Percentiles rank a stretch among this genome's conserved stretches.
Evolutionary conservation across 2,329 filamentous ascomycete species (phyloP).

Genomic region (Hawksworthiomyces lignivorus): DNA sequence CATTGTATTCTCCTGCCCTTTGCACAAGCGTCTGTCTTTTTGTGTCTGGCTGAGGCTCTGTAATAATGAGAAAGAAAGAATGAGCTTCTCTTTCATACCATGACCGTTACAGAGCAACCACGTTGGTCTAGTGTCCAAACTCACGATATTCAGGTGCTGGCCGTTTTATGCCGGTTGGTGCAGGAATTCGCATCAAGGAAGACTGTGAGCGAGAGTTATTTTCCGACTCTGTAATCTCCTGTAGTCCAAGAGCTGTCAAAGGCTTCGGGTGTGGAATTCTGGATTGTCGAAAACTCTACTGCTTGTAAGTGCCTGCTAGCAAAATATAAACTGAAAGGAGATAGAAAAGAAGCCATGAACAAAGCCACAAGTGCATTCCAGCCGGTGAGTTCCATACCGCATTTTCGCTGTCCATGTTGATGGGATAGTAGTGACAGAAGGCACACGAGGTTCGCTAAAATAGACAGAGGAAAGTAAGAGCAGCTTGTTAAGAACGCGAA

Average conservation of each 20-base stretch:
- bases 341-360: too few relatives aligned
- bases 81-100: not conserved
- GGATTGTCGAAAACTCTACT: slow-evolving; percentile 12
- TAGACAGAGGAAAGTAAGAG: too few relatives aligned
- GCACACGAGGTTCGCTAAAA: too few relatives aligned
- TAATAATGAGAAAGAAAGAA: slow-evolving; percentile 9
- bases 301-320: not conserved
- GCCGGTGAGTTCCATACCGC: slow-evolving; percentile 21
- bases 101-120: too few relatives aligned
- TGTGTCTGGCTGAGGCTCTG: slow-evolving; percentile 46
- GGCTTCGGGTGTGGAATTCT: slow-evolving; percentile 16
- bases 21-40: slow-evolving; percentile 55
- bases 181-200: slow-evolving; percentile 24
- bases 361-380: too few relatives aligned
- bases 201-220: slow-evolving; percentile 41
- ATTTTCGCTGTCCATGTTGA: slow-evolving; percentile 16
- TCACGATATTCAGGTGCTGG: slow-evolving; percentile 21
- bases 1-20: slow-evolving; percentile 42
- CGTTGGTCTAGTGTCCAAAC: too few relatives aligned
- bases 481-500: too few relatives aligned
- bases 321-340: not conserved
- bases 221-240: slow-evolving; percentile 54
- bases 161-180: slow-evolving; percentile 42
- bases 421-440: too few relatives aligned
- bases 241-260: slow-evolving; percentile 26